Evolutionary conservation across 2,329 filamentous ascomycete genomes (phyloP), one percentile per base, ranked within the genome.

Genomic region (Colletotrichum magnum): DNA sequence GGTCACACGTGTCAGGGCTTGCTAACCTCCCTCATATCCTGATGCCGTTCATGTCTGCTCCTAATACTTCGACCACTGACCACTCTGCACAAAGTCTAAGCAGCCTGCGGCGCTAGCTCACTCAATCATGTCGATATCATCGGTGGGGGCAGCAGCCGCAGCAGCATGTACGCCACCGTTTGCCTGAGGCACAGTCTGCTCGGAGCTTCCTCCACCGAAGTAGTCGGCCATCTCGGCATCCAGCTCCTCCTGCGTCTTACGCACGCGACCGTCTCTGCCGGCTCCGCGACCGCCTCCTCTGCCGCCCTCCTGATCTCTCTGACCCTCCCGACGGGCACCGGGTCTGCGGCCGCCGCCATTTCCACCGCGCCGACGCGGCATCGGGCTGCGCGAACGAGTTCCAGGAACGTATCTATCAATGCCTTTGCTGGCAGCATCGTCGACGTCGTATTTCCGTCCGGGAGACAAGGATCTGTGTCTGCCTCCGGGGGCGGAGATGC

Each of bases 141-240:
- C 89, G 47, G 79, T 82, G 18, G 76, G 70, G 74, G 75, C 73
- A 3, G 70, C 67, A 10, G 77, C 74, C 18, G 77, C 82, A 43
- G 78, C 81, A 5, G 74, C 80, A 63, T 75, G 80, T 48, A 79
- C 73, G 59, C 73, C 79, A 39, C 76, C 77, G 66, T 78, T 74
- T 6, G 76, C 72, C 28, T 77, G 81, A 45, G 79, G 82, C n/a
- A 76, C 79, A 59, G 77, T 80, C 56, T 81, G 77, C 54, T 74
- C 79, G 65, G 75, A 41, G 50, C 56, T 58, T 58, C 75, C 77
- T 28, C 82, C 83, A 36, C 87, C 90, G 85, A 94, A 98, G 80
- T 98, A 98, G 77, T 97, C 94, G 36, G 92, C 94, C 95, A 98
- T 98, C 82, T 98, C 95, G n/a, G 93, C 94, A 79, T 98, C 95